Base-by-base conservation (phyloP, 2,329 filamentous ascomycete species). In the Cercospora zeina region DNA sequence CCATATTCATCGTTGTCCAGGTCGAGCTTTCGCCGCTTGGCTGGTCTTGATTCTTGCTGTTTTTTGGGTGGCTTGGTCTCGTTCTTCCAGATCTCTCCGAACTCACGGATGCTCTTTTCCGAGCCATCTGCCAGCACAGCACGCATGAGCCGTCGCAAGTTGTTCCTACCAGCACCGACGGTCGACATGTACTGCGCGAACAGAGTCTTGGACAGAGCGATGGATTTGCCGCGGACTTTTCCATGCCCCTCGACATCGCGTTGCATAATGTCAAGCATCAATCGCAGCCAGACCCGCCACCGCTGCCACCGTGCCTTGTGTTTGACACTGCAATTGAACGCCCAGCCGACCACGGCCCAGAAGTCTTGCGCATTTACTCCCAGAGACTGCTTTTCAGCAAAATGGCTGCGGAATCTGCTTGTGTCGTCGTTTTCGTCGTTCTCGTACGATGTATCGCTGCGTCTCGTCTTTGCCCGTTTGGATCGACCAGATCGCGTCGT, bases 331-430 rank as follows among this genome's bases (percentile, higher is more conserved):
- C 93, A 97, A 73, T 93, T 95, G 74, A 97, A 92, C 0, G 90
- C 89, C 95, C 95, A 97, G 3, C 93, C 95, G 0, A 95, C 83
- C 0, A 90, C 85, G 45, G 87, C 84, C 91, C 95, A 99, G 70
- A 97, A 96, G 72, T 96, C 91, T 64, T 90, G 87, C 0, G 89
- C 90, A n/a, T 85, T 83, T 14, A 78, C 79, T 85, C 90, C 96
- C 1, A 97, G 66, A 31, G 89, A 88, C 47, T 86, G 82, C 13
- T 83, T 79, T 55, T 85, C 83, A 1, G 88, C 87, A 61, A 91
- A 80, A 9, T 82, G 80, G 6, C 85, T 81, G 45, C 81, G 79
- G 36, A 92, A 77, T 9, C 78, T 83, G 0, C 80, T 79, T 2
- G 84, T 82, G 10, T 78, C 75, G 16, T 63, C 62, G 5, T 54